Percentiles rank a stretch among this genome's conserved stretches.
phyloP scores from a whole-genome alignment of 2,329 filamentous ascomycete species.

The Aspergillus intermedius region DNA sequence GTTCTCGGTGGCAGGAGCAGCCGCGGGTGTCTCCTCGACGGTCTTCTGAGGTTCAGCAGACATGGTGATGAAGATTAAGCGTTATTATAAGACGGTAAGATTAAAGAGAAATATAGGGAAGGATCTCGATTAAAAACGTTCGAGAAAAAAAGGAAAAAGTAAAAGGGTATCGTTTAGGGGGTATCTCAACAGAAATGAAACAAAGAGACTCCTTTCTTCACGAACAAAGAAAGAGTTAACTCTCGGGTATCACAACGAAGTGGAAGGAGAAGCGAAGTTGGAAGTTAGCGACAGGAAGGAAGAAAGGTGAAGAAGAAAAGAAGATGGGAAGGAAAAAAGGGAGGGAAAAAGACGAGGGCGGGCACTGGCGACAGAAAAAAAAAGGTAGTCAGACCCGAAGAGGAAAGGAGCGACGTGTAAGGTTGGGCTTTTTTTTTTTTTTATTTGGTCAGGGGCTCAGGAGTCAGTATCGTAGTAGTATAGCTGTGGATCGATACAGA shows the following conservation, averaged over 20 bases:
- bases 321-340: slow-evolving; percentile 18
- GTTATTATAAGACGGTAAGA: slow-evolving; percentile 10
- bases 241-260: slow-evolving; percentile 34
- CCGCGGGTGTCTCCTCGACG: slow-evolving; percentile 52
- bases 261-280: slow-evolving; percentile 10
- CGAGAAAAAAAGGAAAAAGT: background rate
- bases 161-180: slow-evolving; percentile 8
- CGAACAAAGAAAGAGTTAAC: slow-evolving; percentile 18
- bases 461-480: background rate
- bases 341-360: slow-evolving; percentile 16
- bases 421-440: background rate
- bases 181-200: slow-evolving; percentile 31
- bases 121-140: background rate
- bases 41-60: slow-evolving; percentile 60
- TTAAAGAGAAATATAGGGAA: slow-evolving; percentile 1
- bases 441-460: background rate
- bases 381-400: slow-evolving; percentile 5
- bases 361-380: slow-evolving; percentile 6
- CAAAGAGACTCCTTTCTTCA: slow-evolving; percentile 21
- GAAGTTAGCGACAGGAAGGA: slow-evolving; percentile 16
- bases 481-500: background rate
- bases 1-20: slow-evolving; percentile 31
- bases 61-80: slow-evolving; percentile 48
- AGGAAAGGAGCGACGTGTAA: background rate
- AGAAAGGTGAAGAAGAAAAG: slow-evolving; percentile 13